These are phyloP conservation scores for Jamesozyma jinghongensis DNA, from an alignment of 805 yeast species.

Conservation along the genomic window DNA sequence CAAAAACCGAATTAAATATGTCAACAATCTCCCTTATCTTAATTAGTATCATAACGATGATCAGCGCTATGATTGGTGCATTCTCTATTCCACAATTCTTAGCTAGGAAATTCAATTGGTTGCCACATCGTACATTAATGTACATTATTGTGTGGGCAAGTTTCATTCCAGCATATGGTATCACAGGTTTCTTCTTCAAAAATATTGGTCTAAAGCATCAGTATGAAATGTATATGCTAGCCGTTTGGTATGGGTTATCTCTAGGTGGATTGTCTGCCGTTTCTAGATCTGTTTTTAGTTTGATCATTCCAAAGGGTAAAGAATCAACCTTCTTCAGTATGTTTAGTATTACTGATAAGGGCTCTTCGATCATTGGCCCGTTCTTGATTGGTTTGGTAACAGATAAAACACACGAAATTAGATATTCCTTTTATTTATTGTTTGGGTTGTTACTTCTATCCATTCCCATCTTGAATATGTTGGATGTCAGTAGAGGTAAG, in stretches of 20 bases:
- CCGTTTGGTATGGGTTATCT: constrained; percentile 68
- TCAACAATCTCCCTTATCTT: constrained; percentile 53
- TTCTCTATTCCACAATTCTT: constrained; percentile 42
- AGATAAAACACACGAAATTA: constrained; percentile 62
- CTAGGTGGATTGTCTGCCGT: constrained; percentile 66
- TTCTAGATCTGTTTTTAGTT: constrained; percentile 56
- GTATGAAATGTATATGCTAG: constrained; percentile 60
- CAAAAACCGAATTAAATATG: constrained; percentile 63
- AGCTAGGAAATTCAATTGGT: constrained; percentile 29
- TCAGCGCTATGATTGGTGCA: constrained; percentile 63
- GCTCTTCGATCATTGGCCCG: constrained; percentile 70
- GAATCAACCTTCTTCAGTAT: constrained; percentile 70
- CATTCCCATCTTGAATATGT: constrained; percentile 44
- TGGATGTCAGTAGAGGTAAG: constrained; percentile 57
- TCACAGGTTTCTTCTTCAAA: constrained; percentile 51
- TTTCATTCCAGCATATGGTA: constrained; percentile 63
- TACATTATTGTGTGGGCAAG: constrained; percentile 52
- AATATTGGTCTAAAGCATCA: constrained; percentile 50
- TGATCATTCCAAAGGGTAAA: constrained; percentile 64
- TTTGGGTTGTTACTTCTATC: constrained; percentile 45
- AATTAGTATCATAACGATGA: constrained; percentile 56
- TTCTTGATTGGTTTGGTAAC: constrained; percentile 61
- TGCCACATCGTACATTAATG: constrained; percentile 43
- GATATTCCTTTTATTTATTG: constrained; percentile 62
- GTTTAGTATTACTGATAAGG: constrained; percentile 72